Conservation (phyloP, 164 flowering plant genomes). For the Aristolochia contorta region DNA sequence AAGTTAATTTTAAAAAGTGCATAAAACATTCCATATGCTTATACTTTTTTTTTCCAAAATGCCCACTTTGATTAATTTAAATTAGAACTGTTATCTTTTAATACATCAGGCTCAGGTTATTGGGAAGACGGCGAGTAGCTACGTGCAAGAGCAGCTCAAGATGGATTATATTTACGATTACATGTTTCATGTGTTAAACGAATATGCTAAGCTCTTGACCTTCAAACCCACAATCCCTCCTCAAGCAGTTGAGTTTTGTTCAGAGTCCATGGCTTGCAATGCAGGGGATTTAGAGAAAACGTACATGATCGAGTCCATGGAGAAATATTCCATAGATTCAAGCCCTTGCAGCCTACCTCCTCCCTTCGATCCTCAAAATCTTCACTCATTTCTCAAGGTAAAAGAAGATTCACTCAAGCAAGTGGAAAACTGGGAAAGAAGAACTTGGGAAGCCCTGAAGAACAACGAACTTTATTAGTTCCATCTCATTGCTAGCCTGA, state of each 20-base stretch:
- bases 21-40: no score
- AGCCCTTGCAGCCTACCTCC: slow-evolving; percentile 40
- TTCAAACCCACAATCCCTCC: slow-evolving; percentile 36
- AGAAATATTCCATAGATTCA: slow-evolving; percentile 26
- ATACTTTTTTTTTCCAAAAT: not conserved
- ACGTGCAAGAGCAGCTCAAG: slow-evolving; percentile 35
- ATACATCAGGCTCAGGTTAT: slow-evolving; percentile 36
- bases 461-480: no score
- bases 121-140: slow-evolving; percentile 37
- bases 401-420: slow-evolving; percentile 19
- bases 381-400: slow-evolving; percentile 12
- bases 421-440: slow-evolving; percentile 36
- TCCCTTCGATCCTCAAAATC: slow-evolving; percentile 22
- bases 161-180: slow-evolving; percentile 57
- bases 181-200: slow-evolving; percentile 52
- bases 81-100: not conserved
- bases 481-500: no score
- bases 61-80: no score
- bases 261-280: slow-evolving; percentile 43
- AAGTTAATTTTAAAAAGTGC: no score
- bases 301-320: slow-evolving; percentile 42
- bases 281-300: slow-evolving; percentile 19
- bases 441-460: not conserved
- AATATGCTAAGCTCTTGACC: slow-evolving; percentile 42
- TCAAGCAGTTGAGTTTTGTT: slow-evolving; percentile 26